phyloP scores from a whole-genome alignment of 2,329 filamentous ascomycete genomes.

The Pseudogymnoascus sp. region DNA sequence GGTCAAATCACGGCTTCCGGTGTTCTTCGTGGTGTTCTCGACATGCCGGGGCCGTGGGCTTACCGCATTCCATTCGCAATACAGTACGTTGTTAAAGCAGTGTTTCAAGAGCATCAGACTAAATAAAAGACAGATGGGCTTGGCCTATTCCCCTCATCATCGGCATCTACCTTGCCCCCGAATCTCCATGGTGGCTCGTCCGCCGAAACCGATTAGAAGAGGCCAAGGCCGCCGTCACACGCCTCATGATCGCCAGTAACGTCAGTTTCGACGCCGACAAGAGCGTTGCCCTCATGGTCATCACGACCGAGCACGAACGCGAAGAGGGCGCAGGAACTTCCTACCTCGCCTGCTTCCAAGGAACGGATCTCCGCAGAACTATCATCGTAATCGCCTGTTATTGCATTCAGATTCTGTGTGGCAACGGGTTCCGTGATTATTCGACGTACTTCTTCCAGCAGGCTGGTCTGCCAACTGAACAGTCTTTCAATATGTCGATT shows the following conservation, averaged over 20 bases:
- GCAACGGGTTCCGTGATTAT: conserved; percentile 55
- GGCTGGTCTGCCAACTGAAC: conserved; percentile 40
- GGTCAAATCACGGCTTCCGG: conserved; percentile 39
- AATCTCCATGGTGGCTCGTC: conserved; percentile 43
- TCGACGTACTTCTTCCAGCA: conserved; percentile 52
- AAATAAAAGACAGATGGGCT: conserved; percentile 39
- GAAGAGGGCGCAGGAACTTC: conserved; percentile 34
- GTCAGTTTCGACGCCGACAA: conserved; percentile 38
- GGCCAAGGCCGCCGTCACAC: conserved; percentile 28
- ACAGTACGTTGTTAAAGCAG: conserved; percentile 24
- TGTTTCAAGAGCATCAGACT: too few species aligned
- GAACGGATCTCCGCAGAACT: conserved; percentile 39
- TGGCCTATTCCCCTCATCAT: conserved; percentile 71
- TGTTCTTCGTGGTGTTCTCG: conserved; percentile 37
- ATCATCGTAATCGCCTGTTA: conserved; percentile 50
- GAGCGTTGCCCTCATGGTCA: conserved; percentile 46
- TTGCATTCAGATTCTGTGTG: conserved; percentile 52
- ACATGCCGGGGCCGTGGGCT: conserved; percentile 37
- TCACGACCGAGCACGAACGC: conserved; percentile 47
- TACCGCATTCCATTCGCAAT: conserved; percentile 40
- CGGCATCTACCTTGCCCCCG: conserved; percentile 31
- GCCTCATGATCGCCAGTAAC: conserved; percentile 22
- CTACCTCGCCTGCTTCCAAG: conserved; percentile 43
- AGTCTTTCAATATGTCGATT: conserved; percentile 47
- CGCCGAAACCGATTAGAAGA: conserved; percentile 35